Conservation (phyloP, 768 basidiomycete species). For the Austroboletus eburneus region DNA sequence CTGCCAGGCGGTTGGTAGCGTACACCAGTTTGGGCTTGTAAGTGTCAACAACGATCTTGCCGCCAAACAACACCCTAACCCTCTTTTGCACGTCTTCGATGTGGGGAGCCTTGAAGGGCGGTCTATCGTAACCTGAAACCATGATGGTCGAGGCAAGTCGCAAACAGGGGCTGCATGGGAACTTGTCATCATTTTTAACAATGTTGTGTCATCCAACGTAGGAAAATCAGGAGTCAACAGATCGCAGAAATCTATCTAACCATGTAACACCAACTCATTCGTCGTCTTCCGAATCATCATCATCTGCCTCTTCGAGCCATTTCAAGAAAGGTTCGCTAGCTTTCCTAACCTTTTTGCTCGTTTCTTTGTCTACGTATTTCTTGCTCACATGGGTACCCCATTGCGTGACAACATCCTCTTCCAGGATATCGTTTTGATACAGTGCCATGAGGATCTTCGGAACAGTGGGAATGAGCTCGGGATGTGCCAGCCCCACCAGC, state of each 20-base stretch:
- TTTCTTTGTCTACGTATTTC: slow-evolving; percentile 95
- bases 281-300: slow-evolving; percentile 51
- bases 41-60: slow-evolving; percentile 52
- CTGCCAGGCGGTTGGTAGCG: slow-evolving; percentile 21
- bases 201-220: no score
- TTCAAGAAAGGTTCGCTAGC: slow-evolving; percentile 94
- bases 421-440: slow-evolving; percentile 89
- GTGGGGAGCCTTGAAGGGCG: slow-evolving; percentile 40
- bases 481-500: slow-evolving; percentile 68
- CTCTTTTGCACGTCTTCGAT: slow-evolving; percentile 48
- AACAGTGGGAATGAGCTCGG: slow-evolving; percentile 64
- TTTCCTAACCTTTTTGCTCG: slow-evolving; percentile 93
- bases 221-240: slow-evolving; percentile 5
- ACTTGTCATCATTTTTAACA: no score
- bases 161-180: no score
- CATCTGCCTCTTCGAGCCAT: slow-evolving; percentile 90
- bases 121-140: slow-evolving; percentile 14
- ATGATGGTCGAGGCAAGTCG: slow-evolving; percentile 5
- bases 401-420: slow-evolving; percentile 83
- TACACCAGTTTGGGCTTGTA: slow-evolving; percentile 58
- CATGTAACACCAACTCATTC: slow-evolving; percentile 11
- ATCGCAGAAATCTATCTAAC: slow-evolving; percentile 9
- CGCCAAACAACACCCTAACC: slow-evolving; percentile 50
- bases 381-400: slow-evolving; percentile 97
- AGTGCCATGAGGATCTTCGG: slow-evolving; percentile 93